phyloP scores from a whole-genome alignment of 805 yeast genomes.

The Myxozyma lipomycoides region DNA sequence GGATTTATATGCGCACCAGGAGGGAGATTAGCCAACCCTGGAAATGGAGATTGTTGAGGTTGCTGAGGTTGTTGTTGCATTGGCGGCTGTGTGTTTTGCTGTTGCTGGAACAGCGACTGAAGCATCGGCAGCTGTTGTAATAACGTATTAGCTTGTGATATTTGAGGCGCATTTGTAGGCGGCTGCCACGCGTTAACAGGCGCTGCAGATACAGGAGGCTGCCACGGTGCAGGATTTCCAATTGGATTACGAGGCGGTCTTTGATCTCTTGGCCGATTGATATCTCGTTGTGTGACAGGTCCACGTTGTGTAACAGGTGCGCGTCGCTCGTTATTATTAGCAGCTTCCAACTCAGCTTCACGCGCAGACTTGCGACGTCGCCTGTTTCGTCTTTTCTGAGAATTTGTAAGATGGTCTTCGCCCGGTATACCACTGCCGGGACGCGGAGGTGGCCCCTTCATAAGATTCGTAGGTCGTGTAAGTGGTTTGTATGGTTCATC shows the following conservation, averaged over 20 bases:
- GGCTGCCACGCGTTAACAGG: background rate
- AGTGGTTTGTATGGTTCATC: conserved; percentile 27
- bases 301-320: too few species aligned
- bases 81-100: conserved; percentile 3
- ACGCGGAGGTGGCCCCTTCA: too few species aligned
- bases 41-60: background rate
- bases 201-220: background rate
- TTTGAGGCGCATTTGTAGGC: background rate
- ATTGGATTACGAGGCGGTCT: background rate
- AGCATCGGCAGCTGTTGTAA: conserved; percentile 6
- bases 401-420: too few species aligned
- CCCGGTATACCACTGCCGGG: too few species aligned
- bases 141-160: background rate
- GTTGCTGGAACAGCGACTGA: background rate
- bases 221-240: background rate
- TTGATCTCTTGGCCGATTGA: background rate
- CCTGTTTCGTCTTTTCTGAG: too few species aligned
- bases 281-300: too few species aligned
- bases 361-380: too few species aligned
- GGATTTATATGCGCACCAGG: conserved; percentile 27
- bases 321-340: too few species aligned
- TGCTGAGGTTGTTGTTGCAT: background rate
- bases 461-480: conserved; percentile 16
- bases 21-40: conserved; percentile 17
- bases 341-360: too few species aligned